Conservation (phyloP, 345 rosid genomes). For the Eucalyptus tenuipes region DNA sequence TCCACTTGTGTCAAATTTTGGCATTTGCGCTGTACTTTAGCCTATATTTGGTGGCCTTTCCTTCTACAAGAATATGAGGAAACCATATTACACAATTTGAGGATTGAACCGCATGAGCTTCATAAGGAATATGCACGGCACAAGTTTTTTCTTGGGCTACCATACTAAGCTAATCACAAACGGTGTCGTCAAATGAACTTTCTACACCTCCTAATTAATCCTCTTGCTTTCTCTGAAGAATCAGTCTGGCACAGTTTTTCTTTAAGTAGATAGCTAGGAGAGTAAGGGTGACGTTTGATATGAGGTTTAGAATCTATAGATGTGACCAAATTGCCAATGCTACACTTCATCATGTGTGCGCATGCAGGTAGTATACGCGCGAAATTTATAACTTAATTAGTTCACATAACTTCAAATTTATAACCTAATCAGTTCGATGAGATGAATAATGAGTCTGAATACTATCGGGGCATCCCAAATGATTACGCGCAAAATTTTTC, state of each 20-base stretch:
- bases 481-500: fast-evolving
- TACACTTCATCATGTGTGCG: not conserved
- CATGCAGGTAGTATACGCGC: too few relatives aligned
- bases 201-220: not conserved
- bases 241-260: not conserved
- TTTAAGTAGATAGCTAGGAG: too few relatives aligned
- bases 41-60: not conserved
- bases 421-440: too few relatives aligned
- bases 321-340: not conserved
- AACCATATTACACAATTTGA: not conserved
- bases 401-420: too few relatives aligned
- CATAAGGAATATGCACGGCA: not conserved
- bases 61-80: not conserved
- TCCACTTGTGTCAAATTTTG: too few relatives aligned
- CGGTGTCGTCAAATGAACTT: not conserved
- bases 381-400: too few relatives aligned
- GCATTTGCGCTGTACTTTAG: too few relatives aligned
- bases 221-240: not conserved
- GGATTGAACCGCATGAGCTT: not conserved
- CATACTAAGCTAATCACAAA: not conserved
- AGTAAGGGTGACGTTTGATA: not conserved
- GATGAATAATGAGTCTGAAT: not conserved
- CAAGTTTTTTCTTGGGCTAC: not conserved
- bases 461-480: not conserved
- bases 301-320: not conserved